Evolutionary conservation across 1,139 yeast species (phyloP), one percentile per base, ranked within the genome.

Genomic region (Geotrichum bryndzae): DNA sequence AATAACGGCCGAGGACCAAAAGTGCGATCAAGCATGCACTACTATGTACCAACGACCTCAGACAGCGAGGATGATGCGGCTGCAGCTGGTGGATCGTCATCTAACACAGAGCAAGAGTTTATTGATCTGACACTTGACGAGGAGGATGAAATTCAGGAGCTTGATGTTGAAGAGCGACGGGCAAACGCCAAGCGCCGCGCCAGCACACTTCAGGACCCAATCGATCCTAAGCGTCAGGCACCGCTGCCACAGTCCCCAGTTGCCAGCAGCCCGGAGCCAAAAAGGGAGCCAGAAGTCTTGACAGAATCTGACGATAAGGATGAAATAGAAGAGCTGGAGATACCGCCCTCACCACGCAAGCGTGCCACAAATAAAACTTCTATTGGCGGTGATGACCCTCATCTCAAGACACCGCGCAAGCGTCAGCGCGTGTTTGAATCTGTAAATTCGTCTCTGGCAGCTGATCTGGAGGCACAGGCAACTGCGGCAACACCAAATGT

Each of bases 341-440:
- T n/a, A 22, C 25, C 25, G 3, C 45, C 55, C 7, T 53, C 55
- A 0, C 59, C 53, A 27, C 52, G 33, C 38, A 56, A 56, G 33
- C 59, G 59, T 13, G 51, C 50, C 11, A 29, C 51, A 11, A n/a
- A 29, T 38, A 51, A 46, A 27, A 56, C 53, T 13, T 50, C 25
- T 45, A 27, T 22, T n/a, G 45, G 53, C 45, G 48, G 48, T 2
- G 29, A 46, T 18, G 57, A 55, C 7, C 50, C n/a, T 13, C 48
- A 23, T 18, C 22, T 51, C 6, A 51, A 56, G 35, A 51, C 59
- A 4, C 59, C 59, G 7, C 18, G 57, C 7, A 56, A 56, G 51
- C 52, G 45, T 15, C 59, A 56, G 52, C 55, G 59, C 11, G 51
- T 41, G 0, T 38, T 27, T 35, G 48, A 41, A 18, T 18, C 46